Conservation (phyloP, 2,329 filamentous ascomycete genomes). For the Gnomoniopsis sp. region DNA sequence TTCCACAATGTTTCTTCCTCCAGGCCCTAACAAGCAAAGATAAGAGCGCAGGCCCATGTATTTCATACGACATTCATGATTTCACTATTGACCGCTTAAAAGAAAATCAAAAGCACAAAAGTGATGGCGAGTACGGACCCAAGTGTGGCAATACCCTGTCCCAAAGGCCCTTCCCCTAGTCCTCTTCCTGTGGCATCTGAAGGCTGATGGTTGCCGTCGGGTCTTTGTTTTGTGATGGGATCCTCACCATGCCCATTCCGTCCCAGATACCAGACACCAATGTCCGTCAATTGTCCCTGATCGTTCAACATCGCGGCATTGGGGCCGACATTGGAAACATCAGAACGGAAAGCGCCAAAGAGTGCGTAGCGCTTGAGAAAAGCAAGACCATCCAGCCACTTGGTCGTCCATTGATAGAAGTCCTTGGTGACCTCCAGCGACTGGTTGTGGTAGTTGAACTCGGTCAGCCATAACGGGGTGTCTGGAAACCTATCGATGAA, state of each 20-base stretch:
- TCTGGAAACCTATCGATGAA: slow-evolving; percentile 51
- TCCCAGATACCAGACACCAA: slow-evolving; percentile 76
- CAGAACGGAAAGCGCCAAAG: slow-evolving; percentile 71
- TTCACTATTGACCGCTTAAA: background rate
- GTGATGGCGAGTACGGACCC: background rate
- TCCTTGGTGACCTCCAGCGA: slow-evolving; percentile 53
- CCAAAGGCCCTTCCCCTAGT: background rate
- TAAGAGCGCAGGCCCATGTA: too few relatives aligned
- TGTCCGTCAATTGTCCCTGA: slow-evolving; percentile 67
- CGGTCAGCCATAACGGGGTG: slow-evolving; percentile 71
- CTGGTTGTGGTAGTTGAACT: slow-evolving; percentile 64
- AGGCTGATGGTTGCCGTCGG: background rate
- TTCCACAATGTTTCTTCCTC: too few relatives aligned
- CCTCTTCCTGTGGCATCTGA: too few relatives aligned
- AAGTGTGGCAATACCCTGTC: background rate
- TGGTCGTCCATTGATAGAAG: slow-evolving; percentile 65
- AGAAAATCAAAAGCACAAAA: background rate
- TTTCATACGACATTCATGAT: too few relatives aligned
- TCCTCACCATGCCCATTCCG: slow-evolving; percentile 41
- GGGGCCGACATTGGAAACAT: slow-evolving; percentile 69
- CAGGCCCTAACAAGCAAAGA: too few relatives aligned
- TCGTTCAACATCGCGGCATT: slow-evolving; percentile 69
- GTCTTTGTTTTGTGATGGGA: slow-evolving; percentile 23
- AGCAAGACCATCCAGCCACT: slow-evolving; percentile 63
- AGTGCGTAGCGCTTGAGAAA: slow-evolving; percentile 68